Evolutionary conservation across 2,329 filamentous ascomycete species (phyloP).

Genomic region (Colletotrichum sp.): DNA sequence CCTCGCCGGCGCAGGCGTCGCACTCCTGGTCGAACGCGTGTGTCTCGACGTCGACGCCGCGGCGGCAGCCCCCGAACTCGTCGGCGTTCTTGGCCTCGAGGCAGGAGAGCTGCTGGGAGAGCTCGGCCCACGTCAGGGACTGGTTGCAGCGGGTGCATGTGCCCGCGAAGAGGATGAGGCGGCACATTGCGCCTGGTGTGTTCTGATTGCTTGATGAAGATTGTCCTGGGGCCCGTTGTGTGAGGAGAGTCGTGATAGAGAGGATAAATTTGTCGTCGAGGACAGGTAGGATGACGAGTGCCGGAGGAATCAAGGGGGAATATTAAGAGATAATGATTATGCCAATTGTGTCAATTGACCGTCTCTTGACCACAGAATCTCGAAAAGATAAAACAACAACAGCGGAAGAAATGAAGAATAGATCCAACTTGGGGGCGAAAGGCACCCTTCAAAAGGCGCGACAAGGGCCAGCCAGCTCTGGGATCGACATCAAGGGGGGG

Average conservation of each 20-base stretch:
- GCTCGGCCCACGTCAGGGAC: conserved; percentile 46
- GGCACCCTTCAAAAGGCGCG: neutral
- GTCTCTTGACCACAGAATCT: neutral
- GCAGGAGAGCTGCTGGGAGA: conserved; percentile 51
- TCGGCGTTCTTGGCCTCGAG: conserved; percentile 55
- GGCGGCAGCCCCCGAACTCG: conserved; percentile 47
- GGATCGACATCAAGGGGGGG: neutral
- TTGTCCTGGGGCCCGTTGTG: neutral
- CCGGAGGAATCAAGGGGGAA: neutral
- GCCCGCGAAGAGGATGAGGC: conserved; percentile 49
- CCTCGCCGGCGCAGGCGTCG: conserved; percentile 45
- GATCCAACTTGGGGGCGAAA: neutral
- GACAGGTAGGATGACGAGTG: no score
- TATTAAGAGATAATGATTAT: neutral
- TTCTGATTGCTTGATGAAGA: neutral
- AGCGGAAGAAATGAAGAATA: neutral
- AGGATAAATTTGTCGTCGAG: neutral
- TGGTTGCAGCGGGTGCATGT: conserved; percentile 47
- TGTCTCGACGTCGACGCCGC: conserved; percentile 45
- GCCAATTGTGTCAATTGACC: neutral
- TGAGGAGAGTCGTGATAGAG: neutral
- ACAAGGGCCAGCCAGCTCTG: neutral
- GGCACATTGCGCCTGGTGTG: conserved; percentile 45
- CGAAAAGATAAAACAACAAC: neutral
- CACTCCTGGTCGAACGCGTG: conserved; percentile 56